Evolutionary conservation across 345 rosid genomes (phyloP), one percentile per base, ranked within the genome.

Genomic region (Lepidium sativum): DNA sequence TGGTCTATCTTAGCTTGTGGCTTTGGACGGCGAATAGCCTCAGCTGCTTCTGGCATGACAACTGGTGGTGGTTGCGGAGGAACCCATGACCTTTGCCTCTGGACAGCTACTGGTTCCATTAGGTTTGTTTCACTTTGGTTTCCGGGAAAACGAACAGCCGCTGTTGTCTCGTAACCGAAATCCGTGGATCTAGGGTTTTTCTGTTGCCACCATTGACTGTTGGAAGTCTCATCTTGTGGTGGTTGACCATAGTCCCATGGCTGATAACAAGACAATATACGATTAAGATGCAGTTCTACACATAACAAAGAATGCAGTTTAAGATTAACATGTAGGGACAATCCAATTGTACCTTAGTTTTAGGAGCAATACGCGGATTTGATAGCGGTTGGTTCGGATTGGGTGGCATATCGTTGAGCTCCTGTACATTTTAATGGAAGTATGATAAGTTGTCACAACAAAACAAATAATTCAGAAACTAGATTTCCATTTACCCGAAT

Each of bases 31-130:
- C 92, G 77, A 37, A 94, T 94, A 75, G 97, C 99, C 80, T 94
- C 96, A 8, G 88, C 99, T 60, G 97, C 97, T 79, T 84, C 96
- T 27, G 95, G 62, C 87, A 94, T 88, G 45, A 77, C 96, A 57
- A 94, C 87, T 60, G 97, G 96, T 9, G 97, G 99, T 40, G 96
- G 87, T 73, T 78, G 96, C 21, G 99, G 99, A 33, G 97, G 99
- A 67, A 88, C 96, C 97, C 97, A 94, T 27, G 84, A 32, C 14
- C 87, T 85, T 72, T 74, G 87, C 43, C 54, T 65, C 29, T 59
- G 76, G 40, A 72, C 2, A 52, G 63, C 56, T 66, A 80, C 75
- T 50, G 67, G 86, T 58, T 76, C 89, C 48, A 39, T 66, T 68
- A 77, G 72, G 13, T 15, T 66, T 13, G 73, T 74, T 68, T 51